phyloP scores from a whole-genome alignment of 306 rosid species.

The Vigna reflexopilosa region DNA sequence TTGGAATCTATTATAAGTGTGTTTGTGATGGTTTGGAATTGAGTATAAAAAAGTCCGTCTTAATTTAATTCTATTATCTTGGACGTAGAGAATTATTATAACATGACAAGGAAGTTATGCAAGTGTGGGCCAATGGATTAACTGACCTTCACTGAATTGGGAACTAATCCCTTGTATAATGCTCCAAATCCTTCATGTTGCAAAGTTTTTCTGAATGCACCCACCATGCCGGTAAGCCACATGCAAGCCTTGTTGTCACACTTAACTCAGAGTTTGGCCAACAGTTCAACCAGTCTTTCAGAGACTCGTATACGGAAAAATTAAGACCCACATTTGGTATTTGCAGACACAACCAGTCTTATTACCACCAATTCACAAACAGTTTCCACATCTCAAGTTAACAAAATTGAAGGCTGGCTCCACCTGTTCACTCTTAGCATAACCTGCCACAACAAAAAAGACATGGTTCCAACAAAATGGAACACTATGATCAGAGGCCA shows the following conservation, averaged over 20 bases:
- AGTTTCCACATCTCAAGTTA: too few relatives aligned
- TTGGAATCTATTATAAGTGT: too few relatives aligned
- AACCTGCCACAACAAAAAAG: background rate
- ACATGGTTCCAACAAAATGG: conserved; percentile 2
- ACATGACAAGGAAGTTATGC: conserved; percentile 4
- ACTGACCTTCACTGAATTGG: conserved; percentile 86
- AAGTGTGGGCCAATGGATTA: conserved; percentile 23
- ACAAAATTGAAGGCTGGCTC: too few relatives aligned
- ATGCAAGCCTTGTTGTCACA: conserved; percentile 80
- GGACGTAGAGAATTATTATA: background rate
- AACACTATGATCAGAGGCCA: conserved; percentile 21
- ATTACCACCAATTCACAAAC: too few relatives aligned
- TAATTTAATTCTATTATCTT: too few relatives aligned
- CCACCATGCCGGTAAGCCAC: conserved; percentile 91
- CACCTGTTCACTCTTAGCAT: background rate
- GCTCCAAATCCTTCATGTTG: conserved; percentile 91
- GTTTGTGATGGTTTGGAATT: too few relatives aligned
- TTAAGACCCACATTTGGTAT: conserved; percentile 94
- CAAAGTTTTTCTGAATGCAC: conserved; percentile 88
- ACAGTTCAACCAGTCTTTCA: conserved; percentile 74
- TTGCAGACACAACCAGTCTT: conserved; percentile 62
- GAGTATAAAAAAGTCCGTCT: too few relatives aligned
- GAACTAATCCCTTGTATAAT: conserved; percentile 92
- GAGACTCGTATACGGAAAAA: conserved; percentile 90
- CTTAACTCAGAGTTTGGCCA: conserved; percentile 73